Conservation (phyloP, 148 eudicot species). For the Vaccinium macrocarpon region DNA sequence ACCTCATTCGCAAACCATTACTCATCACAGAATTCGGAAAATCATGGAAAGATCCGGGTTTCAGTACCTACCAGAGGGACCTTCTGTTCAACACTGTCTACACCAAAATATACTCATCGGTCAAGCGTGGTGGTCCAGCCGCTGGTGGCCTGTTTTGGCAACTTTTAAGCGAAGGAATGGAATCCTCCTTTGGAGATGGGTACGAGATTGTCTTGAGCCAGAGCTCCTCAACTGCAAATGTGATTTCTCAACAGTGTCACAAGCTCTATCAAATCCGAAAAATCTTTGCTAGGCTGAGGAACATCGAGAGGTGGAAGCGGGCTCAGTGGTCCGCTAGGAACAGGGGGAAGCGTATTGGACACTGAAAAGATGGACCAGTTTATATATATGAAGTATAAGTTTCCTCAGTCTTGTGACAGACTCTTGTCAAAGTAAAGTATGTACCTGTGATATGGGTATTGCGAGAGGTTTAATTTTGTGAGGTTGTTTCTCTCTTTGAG, state of each 20-base stretch:
- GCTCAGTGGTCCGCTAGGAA: conserved; percentile 42
- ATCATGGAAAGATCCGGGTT: conserved; percentile 66
- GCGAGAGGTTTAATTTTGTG: neutral
- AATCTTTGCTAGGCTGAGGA: conserved; percentile 54
- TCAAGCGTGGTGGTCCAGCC: conserved; percentile 71
- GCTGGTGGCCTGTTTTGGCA: conserved; percentile 92
- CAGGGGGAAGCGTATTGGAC: conserved; percentile 31
- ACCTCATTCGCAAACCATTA: conserved; percentile 60
- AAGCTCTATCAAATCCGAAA: conserved; percentile 54
- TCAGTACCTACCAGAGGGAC: conserved; percentile 55
- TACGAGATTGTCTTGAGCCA: conserved; percentile 59
- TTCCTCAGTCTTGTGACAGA: no score
- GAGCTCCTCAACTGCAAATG: conserved; percentile 54
- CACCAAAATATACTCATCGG: conserved; percentile 59
- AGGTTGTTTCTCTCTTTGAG: conserved; percentile 36
- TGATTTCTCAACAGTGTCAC: conserved; percentile 64
- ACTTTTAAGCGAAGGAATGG: conserved; percentile 63
- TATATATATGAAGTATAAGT: neutral
- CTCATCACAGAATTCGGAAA: conserved; percentile 84
- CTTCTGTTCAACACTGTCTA: conserved; percentile 48
- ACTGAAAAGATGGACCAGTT: conserved; percentile 6
- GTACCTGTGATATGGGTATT: neutral
- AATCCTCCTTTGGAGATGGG: conserved; percentile 58
- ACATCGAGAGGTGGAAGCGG: conserved; percentile 59
- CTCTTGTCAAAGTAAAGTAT: neutral